Evolutionary conservation across 495 filamentous ascomycete genomes (phyloP), one percentile per base, ranked within the genome.

Genomic region (Lepraria neglecta): DNA sequence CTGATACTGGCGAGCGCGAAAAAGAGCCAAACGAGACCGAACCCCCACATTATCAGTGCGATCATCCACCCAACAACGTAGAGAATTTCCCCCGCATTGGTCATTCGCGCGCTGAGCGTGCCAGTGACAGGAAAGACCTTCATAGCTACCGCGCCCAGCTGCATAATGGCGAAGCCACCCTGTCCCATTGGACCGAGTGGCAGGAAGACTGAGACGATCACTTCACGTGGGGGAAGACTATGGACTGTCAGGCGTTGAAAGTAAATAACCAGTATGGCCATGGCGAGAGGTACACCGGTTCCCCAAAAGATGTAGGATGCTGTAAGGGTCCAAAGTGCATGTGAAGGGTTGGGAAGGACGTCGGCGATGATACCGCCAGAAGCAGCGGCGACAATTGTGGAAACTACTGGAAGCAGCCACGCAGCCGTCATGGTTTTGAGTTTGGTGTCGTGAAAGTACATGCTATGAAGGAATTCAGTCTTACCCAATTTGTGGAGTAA

Each of bases 151-250:
- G 74, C 74, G 2, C 83, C 85, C 2, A 88, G 73, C 64, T 80
- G 71, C 74, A 82, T 80, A 46, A 82, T 77, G 6, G 71, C 80
- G 48, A 77, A 87, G 33, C 81, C 81, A 35, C 81, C 82, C 64
- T 82, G 79, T 0, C 82, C 83, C 0, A 87, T 63, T 0, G 83
- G 84, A 0, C 85, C 84, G 0, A 87, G 62, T 1, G 85, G 85
- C 7, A 88, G 73, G 64, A 87, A 85, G 0, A 82, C 76, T 19
- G 76, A 80, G 17, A 84, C 83, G 51, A 87, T 84, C 47, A 82
- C 74, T 48, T 82, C 84, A 12, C 77, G 76, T 0, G 80, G 75
- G 0, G 82, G 84, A 15, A 84, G 68, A 52, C 80, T 80, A 66
- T 84, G 74, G 6, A 84, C 67, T 7, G 78, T 78, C 7, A 88